Evolutionary conservation across 805 yeast genomes (phyloP).

Genomic region (Yamadazyma tumulicola): DNA sequence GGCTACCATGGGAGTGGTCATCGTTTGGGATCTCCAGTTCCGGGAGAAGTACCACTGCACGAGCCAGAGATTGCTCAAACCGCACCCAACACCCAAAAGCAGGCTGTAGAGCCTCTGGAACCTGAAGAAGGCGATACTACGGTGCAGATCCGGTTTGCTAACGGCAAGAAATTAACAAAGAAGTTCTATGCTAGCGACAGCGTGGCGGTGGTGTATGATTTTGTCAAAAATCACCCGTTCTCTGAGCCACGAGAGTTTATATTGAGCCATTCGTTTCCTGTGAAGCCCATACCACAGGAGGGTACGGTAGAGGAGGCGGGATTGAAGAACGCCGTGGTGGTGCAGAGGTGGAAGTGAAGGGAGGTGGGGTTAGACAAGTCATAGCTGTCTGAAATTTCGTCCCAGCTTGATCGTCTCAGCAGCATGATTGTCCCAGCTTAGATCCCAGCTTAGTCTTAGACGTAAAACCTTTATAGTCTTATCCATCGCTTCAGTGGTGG

Average conservation of each 20-base stretch:
- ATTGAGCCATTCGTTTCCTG: conserved; percentile 80
- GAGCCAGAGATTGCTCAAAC: not conserved
- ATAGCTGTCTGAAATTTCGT: too few relatives aligned
- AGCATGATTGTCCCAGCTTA: too few relatives aligned
- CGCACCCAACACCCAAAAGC: conserved; percentile 14
- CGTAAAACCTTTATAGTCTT: too few relatives aligned
- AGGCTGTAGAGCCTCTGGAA: conserved; percentile 12
- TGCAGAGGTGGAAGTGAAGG: conserved; percentile 77
- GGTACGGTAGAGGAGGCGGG: conserved; percentile 71
- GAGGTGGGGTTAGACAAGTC: too few relatives aligned
- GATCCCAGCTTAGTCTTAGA: too few relatives aligned
- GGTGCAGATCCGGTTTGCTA: conserved; percentile 81
- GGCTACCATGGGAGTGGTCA: conserved; percentile 81
- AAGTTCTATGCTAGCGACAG: conserved; percentile 64
- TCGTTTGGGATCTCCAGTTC: conserved; percentile 85
- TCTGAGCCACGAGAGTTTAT: conserved; percentile 57
- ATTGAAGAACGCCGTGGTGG: conserved; percentile 77
- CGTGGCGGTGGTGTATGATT: conserved; percentile 64
- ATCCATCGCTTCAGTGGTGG: too few relatives aligned
- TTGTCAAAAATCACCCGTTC: conserved; percentile 46
- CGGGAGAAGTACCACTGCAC: conserved; percentile 64
- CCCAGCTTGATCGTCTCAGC: too few relatives aligned
- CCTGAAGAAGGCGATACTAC: conserved; percentile 57
- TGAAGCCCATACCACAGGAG: conserved; percentile 60
- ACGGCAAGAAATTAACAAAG: conserved; percentile 66